Percentiles rank a stretch among this genome's conserved stretches.
Conservation (phyloP, 495 filamentous ascomycete genomes). For the Aspergillus cristatus region DNA sequence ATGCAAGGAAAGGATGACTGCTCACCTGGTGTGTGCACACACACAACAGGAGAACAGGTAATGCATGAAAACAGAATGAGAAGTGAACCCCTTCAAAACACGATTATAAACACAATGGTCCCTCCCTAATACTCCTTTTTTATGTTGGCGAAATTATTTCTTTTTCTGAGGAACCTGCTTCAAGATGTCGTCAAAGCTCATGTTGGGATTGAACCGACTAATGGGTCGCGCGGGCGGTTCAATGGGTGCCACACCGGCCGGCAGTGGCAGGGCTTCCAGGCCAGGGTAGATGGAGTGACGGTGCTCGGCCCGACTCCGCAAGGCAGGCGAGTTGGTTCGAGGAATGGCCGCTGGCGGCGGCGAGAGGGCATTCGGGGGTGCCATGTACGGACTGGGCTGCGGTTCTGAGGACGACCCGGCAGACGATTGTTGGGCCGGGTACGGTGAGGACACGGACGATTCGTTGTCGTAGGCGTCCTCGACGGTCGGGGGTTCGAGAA, state of each 20-base stretch:
- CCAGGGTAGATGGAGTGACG: conserved; percentile 39
- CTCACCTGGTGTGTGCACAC: no score
- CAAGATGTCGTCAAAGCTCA: conserved; percentile 47
- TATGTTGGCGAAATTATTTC: conserved; percentile 27
- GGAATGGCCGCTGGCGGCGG: conserved; percentile 33
- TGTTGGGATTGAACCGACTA: conserved; percentile 39
- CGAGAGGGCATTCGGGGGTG: conserved; percentile 19
- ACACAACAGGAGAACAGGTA: no score
- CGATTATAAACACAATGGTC: no score
- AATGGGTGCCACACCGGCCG: conserved; percentile 39
- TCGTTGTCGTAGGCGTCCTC: conserved; percentile 36
- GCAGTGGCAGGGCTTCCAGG: conserved; percentile 43
- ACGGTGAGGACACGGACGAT: conserved; percentile 36
- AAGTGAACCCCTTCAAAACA: no score
- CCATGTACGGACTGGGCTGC: conserved; percentile 17
- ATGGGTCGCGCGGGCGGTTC: conserved; percentile 32
- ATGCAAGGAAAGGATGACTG: no score
- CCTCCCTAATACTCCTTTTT: conserved; percentile 1
- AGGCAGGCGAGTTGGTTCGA: conserved; percentile 34
- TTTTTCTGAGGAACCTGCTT: conserved; percentile 36
- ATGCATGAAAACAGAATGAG: no score
- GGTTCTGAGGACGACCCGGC: conserved; percentile 29
- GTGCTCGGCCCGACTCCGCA: conserved; percentile 20
- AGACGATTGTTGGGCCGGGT: conserved; percentile 35
- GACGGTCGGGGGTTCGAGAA: conserved; percentile 27